phyloP scores from a whole-genome alignment of 1,139 yeast species.

The Lodderomyces theae region DNA sequence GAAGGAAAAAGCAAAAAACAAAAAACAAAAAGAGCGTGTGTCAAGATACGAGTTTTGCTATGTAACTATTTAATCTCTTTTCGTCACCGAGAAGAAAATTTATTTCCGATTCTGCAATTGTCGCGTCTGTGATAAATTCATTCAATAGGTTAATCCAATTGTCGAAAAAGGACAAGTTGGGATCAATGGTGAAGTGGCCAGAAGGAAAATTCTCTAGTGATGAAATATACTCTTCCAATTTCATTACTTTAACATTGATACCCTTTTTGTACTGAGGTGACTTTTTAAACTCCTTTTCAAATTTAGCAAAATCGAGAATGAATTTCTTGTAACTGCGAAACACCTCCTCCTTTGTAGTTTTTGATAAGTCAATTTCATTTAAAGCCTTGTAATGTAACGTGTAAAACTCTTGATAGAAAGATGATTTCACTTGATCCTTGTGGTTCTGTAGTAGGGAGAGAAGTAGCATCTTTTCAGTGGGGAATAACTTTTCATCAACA shows the following conservation, averaged over 20 bases:
- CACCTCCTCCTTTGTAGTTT: conserved; percentile 20
- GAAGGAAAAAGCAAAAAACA: too few species aligned
- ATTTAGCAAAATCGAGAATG: conserved; percentile 25
- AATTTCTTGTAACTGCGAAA: conserved; percentile 26
- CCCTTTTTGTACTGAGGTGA: conserved; percentile 14
- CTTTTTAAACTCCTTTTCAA: conserved; percentile 26
- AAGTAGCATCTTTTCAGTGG: conserved; percentile 25
- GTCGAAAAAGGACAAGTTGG: conserved; percentile 18
- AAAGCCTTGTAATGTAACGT: conserved; percentile 18
- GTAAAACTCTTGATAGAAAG: conserved; percentile 29
- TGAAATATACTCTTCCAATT: conserved; percentile 17
- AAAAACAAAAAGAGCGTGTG: too few species aligned
- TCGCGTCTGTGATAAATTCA: conserved; percentile 16
- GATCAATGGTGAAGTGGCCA: conserved; percentile 1
- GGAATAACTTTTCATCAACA: conserved; percentile 16
- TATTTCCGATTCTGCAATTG: conserved; percentile 26
- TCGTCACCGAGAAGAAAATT: conserved; percentile 46
- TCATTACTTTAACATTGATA: conserved; percentile 26
- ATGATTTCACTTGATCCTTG: conserved; percentile 29
- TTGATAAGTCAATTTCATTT: conserved; percentile 15
- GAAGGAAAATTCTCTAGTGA: neutral
- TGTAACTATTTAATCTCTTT: conserved; percentile 33
- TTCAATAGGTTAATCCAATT: conserved; percentile 33
- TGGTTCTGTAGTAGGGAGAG: conserved; percentile 27
- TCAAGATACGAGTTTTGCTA: conserved; percentile 12